phyloP scores from a whole-genome alignment of 192 early-diverging fungal genomes.

The Backusella liffmaniae region DNA sequence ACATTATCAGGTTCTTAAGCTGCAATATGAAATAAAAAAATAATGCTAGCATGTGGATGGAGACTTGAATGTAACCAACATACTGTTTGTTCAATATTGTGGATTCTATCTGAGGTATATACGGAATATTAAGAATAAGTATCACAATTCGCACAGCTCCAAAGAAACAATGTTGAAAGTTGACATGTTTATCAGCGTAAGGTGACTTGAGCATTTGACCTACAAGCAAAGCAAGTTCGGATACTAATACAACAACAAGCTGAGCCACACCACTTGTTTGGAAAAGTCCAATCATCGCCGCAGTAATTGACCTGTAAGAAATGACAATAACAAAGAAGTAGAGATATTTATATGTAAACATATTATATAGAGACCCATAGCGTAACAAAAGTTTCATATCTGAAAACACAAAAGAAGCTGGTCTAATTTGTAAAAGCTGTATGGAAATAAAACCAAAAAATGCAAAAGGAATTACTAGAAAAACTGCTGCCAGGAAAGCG shows the following conservation, averaged over 20 bases:
- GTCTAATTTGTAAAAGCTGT: slow-evolving; percentile 35
- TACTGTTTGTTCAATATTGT: slow-evolving; percentile 29
- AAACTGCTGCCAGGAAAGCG: slow-evolving; percentile 24
- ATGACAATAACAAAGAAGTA: slow-evolving; percentile 22
- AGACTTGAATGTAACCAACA: slow-evolving; percentile 43
- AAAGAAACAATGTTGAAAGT: slow-evolving; percentile 37
- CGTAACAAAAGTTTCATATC: slow-evolving; percentile 40
- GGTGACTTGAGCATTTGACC: slow-evolving; percentile 44
- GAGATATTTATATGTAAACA: slow-evolving; percentile 31
- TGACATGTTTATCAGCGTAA: slow-evolving; percentile 37
- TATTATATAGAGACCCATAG: slow-evolving; percentile 49
- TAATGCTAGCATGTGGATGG: slow-evolving; percentile 40
- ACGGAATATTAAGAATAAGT: slow-evolving; percentile 38
- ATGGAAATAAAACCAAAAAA: slow-evolving; percentile 35
- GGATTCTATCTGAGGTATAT: slow-evolving; percentile 26
- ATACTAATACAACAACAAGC: slow-evolving; percentile 34
- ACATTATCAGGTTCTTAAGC: slow-evolving; percentile 24
- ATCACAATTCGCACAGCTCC: slow-evolving; percentile 33
- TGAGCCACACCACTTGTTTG: slow-evolving; percentile 47
- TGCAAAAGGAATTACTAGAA: slow-evolving; percentile 36
- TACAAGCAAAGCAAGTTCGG: slow-evolving; percentile 40
- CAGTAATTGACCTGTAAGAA: slow-evolving; percentile 35
- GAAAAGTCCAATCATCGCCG: slow-evolving; percentile 37
- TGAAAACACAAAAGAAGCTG: slow-evolving; percentile 32
- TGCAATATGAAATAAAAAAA: slow-evolving; percentile 39